phyloP scores from a whole-genome alignment of 352 stramenopile species.

The Plasmopara viticola region DNA sequence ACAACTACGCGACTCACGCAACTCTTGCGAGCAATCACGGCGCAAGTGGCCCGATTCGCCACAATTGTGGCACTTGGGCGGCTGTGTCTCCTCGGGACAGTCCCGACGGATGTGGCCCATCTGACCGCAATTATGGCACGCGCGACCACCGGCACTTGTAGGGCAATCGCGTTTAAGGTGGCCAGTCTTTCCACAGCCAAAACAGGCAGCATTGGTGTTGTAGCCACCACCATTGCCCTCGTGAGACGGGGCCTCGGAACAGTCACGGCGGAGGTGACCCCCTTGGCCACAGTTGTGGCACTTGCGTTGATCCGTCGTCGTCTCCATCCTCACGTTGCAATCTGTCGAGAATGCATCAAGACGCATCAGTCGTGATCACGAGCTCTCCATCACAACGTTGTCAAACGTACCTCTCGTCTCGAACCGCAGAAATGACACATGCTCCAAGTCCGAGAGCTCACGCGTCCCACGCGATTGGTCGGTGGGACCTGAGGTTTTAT shows the following conservation, averaged over 20 bases:
- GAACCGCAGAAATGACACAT: constrained; percentile 35
- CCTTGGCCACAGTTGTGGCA: constrained; percentile 77
- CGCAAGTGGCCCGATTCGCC: constrained; percentile 61
- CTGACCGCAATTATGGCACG: constrained; percentile 83
- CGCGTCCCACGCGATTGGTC: constrained; percentile 28
- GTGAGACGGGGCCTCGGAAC: constrained; percentile 46
- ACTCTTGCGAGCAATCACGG: constrained; percentile 63
- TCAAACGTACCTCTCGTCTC: constrained; percentile 24
- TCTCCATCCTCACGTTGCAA: constrained; percentile 34
- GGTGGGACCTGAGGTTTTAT: constrained; percentile 28
- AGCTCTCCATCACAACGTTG: background rate
- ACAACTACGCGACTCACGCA: constrained; percentile 67
- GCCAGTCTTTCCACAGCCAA: constrained; percentile 69
- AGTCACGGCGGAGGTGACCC: constrained; percentile 73
- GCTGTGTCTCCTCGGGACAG: constrained; percentile 66
- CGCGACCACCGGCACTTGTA: constrained; percentile 34
- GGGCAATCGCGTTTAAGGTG: constrained; percentile 83
- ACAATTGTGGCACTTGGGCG: constrained; percentile 79
- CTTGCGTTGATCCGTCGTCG: constrained; percentile 42
- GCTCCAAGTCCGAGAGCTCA: constrained; percentile 6
- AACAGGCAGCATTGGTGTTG: constrained; percentile 46
- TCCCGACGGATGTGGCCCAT: constrained; percentile 71
- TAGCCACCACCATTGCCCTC: constrained; percentile 33
- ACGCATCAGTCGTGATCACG: constrained; percentile 10
- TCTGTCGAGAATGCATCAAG: constrained; percentile 8